These are phyloP conservation scores for Yamadazyma buinensis DNA, from an alignment of 1,139 yeast genomes.

Conservation along the genomic window DNA sequence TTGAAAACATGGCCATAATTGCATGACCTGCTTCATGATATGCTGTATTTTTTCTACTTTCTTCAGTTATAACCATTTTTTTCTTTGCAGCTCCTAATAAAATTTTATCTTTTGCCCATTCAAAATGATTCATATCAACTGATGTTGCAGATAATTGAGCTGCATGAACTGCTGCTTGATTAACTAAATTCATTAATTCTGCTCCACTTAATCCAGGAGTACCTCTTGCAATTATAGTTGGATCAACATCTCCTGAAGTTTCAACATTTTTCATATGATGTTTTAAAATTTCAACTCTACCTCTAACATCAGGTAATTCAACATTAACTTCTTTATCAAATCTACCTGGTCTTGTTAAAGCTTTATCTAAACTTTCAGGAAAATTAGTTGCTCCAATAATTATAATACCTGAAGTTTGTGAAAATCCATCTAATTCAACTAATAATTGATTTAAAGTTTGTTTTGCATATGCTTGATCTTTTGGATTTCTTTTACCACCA, in stretches of 20 bases:
- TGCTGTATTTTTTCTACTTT: constrained; percentile 89
- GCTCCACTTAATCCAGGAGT: constrained; percentile 99
- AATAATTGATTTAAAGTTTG: constrained; percentile 94
- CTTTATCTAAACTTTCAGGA: constrained; percentile 95
- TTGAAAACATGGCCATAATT: constrained; percentile 90
- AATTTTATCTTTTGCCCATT: constrained; percentile 99
- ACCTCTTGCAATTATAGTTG: constrained; percentile 87
- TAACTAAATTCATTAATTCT: constrained; percentile 88
- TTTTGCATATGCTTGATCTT: constrained; percentile 96
- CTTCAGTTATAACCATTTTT: constrained; percentile 96
- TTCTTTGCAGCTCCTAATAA: constrained; percentile 97
- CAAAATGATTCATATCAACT: constrained; percentile 89
- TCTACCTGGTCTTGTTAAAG: constrained; percentile 96
- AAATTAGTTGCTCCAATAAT: constrained; percentile 98
- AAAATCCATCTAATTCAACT: constrained; percentile 95
- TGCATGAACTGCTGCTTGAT: constrained; percentile 97
- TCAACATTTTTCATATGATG: constrained; percentile 94
- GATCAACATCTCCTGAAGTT: constrained; percentile 78
- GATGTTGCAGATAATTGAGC: constrained; percentile 88
- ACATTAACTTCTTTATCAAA: constrained; percentile 95
- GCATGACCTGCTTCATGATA: constrained; percentile 99
- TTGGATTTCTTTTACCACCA: constrained; percentile 96
- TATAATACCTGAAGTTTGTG: constrained; percentile 88
- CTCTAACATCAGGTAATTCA: constrained; percentile 96
- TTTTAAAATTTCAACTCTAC: constrained; percentile 86